phyloP scores from a whole-genome alignment of 371 early-diverging fungal species.

The Zancudomyces culisetae region DNA sequence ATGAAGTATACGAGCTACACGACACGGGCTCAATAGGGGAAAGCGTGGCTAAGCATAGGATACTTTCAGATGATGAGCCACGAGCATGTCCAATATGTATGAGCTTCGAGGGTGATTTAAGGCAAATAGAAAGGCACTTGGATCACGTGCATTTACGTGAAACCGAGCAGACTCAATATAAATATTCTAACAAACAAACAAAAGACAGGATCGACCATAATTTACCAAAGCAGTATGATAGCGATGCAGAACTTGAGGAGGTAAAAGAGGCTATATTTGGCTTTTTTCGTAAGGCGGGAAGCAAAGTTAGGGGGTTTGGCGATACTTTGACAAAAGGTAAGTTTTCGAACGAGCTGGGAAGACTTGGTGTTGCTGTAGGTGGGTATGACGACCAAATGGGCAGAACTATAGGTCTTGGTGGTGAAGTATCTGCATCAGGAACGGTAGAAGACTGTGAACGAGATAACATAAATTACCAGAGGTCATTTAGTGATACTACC shows the following conservation, averaged over 20 bases:
- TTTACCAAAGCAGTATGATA: not conserved
- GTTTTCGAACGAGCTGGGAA: not conserved
- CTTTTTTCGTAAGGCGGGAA: not conserved
- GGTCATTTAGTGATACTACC: too few species aligned
- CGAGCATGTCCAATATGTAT: not conserved
- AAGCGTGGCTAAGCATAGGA: too few species aligned
- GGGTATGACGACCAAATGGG: too few species aligned
- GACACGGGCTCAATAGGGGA: too few species aligned
- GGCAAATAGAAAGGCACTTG: not conserved
- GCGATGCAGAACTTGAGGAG: not conserved
- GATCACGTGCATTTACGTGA: not conserved
- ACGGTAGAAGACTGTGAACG: too few species aligned
- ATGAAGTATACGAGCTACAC: too few species aligned
- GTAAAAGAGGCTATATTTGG: slow-evolving; percentile 1
- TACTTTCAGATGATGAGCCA: not conserved
- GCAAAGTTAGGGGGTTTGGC: slow-evolving; percentile 2
- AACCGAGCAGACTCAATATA: not conserved
- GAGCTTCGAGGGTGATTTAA: not conserved
- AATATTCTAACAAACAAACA: not conserved
- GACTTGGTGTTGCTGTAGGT: not conserved
- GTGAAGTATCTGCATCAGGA: too few species aligned
- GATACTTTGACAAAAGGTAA: not conserved
- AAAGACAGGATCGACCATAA: not conserved
- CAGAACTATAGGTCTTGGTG: too few species aligned
- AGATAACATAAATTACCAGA: too few species aligned